These are phyloP conservation scores for Citrus cavaleriei DNA, from an alignment of 345 rosid genomes.

Conservation along the genomic window DNA sequence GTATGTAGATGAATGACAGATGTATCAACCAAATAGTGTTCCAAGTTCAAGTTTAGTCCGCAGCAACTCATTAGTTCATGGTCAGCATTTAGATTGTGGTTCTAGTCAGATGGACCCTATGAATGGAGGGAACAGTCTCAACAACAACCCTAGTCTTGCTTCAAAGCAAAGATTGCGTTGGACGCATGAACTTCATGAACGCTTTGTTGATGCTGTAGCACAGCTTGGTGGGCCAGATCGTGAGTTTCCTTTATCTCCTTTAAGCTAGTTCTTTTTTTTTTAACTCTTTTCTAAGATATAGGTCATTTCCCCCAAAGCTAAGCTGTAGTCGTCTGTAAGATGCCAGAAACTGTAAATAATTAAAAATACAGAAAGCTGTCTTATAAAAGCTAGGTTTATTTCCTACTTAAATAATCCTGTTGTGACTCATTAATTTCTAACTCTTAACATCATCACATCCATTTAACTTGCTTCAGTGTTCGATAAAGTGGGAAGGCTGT, in stretches of 20 bases:
- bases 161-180: conserved; percentile 96
- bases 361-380: not conserved
- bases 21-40: conserved; percentile 45
- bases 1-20: conserved; percentile 37
- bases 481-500: not conserved
- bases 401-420: not conserved
- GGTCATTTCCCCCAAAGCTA: not conserved
- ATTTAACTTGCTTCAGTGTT: not conserved
- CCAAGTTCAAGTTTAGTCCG: conserved; percentile 40
- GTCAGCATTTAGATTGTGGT: conserved; percentile 46
- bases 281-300: not conserved
- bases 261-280: not conserved
- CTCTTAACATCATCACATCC: not conserved
- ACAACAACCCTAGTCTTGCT: conserved; percentile 71
- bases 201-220: conserved; percentile 98
- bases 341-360: not conserved
- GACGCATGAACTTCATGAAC: conserved; percentile 99
- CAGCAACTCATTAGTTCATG: conserved; percentile 47
- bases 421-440: not conserved
- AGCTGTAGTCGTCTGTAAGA: not conserved
- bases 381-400: not conserved
- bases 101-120: conserved; percentile 64
- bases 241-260: conserved; percentile 38
- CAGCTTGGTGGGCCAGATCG: conserved; percentile 99
- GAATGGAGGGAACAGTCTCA: conserved; percentile 57